These are phyloP conservation scores for Alternaria sp. DNA, from an alignment of 2,329 filamentous ascomycete genomes.

Conservation along the genomic window DNA sequence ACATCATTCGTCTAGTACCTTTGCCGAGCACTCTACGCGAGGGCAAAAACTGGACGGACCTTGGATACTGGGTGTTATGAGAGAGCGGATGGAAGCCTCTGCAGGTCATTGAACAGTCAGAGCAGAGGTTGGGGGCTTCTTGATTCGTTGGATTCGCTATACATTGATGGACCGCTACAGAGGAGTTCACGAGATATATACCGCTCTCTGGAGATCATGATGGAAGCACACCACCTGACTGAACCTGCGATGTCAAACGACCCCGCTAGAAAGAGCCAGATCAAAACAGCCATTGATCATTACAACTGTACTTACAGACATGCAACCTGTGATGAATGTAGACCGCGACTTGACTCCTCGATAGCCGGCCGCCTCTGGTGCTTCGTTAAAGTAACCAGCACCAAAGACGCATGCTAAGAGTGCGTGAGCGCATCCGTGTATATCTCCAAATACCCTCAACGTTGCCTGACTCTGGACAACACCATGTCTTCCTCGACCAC, in stretches of 20 bases:
- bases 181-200: too few species aligned
- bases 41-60: not conserved
- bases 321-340: not conserved
- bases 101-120: too few species aligned
- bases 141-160: too few species aligned
- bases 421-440: not conserved
- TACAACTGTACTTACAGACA: too few species aligned
- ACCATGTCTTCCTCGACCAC: not conserved
- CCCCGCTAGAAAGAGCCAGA: too few species aligned
- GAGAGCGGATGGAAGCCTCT: not conserved
- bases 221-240: accelerated
- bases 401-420: not conserved
- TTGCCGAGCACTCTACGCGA: not conserved
- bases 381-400: not conserved
- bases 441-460: not conserved
- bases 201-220: not conserved
- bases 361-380: not conserved
- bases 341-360: not conserved
- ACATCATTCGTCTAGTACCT: not conserved
- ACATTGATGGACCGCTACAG: too few species aligned
- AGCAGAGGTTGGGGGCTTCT: not conserved
- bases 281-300: too few species aligned
- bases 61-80: not conserved
- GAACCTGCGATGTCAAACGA: too few species aligned
- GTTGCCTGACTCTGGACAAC: not conserved